phyloP scores from a whole-genome alignment of 768 basidiomycete species.

The Butyriboletus loyo region DNA sequence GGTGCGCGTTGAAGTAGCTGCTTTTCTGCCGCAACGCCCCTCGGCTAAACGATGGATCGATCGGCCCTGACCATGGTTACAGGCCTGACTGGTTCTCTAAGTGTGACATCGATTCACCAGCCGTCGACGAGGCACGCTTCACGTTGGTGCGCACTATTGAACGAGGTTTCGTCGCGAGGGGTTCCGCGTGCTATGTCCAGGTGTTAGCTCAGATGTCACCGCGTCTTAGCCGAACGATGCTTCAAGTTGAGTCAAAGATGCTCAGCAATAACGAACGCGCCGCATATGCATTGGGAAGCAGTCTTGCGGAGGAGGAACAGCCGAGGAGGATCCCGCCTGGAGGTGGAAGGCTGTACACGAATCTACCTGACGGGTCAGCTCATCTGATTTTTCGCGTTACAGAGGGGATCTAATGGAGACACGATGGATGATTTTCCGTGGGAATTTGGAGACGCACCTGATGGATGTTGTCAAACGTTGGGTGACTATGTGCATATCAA shows the following conservation, averaged over 20 bases:
- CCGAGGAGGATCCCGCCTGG: too few relatives aligned
- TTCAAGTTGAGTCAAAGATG: too few relatives aligned
- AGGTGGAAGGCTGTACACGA: too few relatives aligned
- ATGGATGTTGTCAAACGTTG: not conserved
- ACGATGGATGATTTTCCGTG: not conserved
- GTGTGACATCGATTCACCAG: not conserved
- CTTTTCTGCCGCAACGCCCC: too few relatives aligned
- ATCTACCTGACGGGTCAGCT: not conserved
- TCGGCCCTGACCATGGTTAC: slow-evolving; percentile 3
- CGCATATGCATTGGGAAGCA: too few relatives aligned
- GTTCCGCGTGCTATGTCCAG: not conserved
- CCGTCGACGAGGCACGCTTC: not conserved
- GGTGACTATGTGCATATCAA: not conserved
- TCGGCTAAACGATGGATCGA: too few relatives aligned
- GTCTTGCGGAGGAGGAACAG: too few relatives aligned
- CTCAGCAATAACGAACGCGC: not conserved
- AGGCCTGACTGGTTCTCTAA: slow-evolving; percentile 5
- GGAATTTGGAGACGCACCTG: not conserved
- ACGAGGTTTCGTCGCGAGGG: not conserved
- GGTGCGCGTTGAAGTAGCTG: too few relatives aligned
- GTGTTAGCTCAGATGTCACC: not conserved
- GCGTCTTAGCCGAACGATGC: not conserved
- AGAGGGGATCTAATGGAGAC: not conserved
- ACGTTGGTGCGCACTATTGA: slow-evolving; percentile 2
- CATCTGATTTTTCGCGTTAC: not conserved